Percentiles rank a stretch among this genome's conserved stretches.
phyloP scores from a whole-genome alignment of 768 basidiomycete species.

The Steccherinum ochraceum region DNA sequence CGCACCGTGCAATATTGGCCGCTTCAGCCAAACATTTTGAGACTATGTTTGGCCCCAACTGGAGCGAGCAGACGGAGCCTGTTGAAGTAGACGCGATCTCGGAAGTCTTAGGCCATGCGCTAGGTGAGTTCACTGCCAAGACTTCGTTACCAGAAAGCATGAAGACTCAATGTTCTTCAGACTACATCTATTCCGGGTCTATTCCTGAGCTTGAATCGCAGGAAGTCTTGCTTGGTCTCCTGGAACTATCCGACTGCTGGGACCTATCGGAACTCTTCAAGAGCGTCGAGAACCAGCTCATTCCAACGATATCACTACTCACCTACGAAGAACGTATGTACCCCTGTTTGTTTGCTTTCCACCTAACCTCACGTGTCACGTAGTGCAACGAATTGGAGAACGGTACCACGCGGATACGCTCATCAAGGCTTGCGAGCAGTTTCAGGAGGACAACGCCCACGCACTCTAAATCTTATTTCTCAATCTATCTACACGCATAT shows the following conservation, averaged over 20 bases:
- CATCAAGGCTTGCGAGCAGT: constrained; percentile 21
- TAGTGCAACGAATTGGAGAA: constrained; percentile 22
- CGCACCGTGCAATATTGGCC: constrained; percentile 35
- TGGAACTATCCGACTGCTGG: constrained; percentile 16
- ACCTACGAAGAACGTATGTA: constrained; percentile 24
- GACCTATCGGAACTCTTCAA: constrained; percentile 16
- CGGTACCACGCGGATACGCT: constrained; percentile 16
- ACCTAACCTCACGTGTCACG: not conserved
- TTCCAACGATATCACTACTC: constrained; percentile 19
- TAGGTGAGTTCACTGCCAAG: constrained; percentile 20
- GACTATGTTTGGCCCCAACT: constrained; percentile 23
- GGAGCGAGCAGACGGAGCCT: constrained; percentile 17
- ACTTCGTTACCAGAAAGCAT: not conserved
- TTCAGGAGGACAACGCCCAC: constrained; percentile 19
- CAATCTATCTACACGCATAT: too few species aligned
- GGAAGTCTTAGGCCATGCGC: constrained; percentile 19
- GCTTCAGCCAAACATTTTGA: constrained; percentile 27
- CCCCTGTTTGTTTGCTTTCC: not conserved
- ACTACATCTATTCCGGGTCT: constrained; percentile 27
- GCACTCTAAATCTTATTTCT: too few species aligned
- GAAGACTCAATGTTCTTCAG: constrained; percentile 13
- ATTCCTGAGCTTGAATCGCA: constrained; percentile 6
- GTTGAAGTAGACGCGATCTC: constrained; percentile 3
- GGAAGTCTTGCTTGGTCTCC: constrained; percentile 20
- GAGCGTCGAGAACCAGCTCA: constrained; percentile 24